These are phyloP conservation scores for Inosperma sp. DNA, from an alignment of 768 basidiomycete species.

Conservation along the genomic window DNA sequence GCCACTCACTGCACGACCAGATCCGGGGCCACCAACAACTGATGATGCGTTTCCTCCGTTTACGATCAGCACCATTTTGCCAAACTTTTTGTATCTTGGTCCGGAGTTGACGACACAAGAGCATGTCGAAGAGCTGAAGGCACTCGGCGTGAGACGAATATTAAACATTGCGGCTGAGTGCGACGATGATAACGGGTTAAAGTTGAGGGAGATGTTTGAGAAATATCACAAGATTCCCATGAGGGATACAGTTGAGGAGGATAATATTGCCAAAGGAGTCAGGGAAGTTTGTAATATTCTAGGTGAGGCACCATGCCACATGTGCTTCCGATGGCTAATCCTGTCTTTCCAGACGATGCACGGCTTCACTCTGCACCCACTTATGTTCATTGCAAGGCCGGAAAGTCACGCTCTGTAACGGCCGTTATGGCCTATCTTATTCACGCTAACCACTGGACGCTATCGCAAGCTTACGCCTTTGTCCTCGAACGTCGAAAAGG, in stretches of 20 bases:
- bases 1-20: constrained; percentile 62
- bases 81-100: constrained; percentile 86
- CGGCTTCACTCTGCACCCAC: constrained; percentile 82
- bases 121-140: constrained; percentile 70
- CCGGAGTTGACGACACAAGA: constrained; percentile 74
- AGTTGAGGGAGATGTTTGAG: constrained; percentile 67
- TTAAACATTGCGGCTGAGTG: constrained; percentile 92
- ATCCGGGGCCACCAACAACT: constrained; percentile 54
- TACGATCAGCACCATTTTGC: constrained; percentile 85
- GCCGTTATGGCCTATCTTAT: constrained; percentile 97
- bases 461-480: constrained; percentile 86
- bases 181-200: constrained; percentile 73
- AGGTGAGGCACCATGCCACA: constrained; percentile 46
- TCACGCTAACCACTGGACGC: constrained; percentile 95
- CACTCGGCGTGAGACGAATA: constrained; percentile 79
- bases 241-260: constrained; percentile 94
- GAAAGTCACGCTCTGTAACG: constrained; percentile 92
- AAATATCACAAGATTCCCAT: constrained; percentile 85
- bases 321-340: not conserved
- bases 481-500: constrained; percentile 90
- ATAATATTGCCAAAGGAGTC: constrained; percentile 76
- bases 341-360: constrained; percentile 67
- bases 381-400: constrained; percentile 96
- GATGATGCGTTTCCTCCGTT: constrained; percentile 63
- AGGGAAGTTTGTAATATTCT: constrained; percentile 81